Conservation (phyloP, 176 grass and related monocot genomes). For the Hordeum marinum region DNA sequence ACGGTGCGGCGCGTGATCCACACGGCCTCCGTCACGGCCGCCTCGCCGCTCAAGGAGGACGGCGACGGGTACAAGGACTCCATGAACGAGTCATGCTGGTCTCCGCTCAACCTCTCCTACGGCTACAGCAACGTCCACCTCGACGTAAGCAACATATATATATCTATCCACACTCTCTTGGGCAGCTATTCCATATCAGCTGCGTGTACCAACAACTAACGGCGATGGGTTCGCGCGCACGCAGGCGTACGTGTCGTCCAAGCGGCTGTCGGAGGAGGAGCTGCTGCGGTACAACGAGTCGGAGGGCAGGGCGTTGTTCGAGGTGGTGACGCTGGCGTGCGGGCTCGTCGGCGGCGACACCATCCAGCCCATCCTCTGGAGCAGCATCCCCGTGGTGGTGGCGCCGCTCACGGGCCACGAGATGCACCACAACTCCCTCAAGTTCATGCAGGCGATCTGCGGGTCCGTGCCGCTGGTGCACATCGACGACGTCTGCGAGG, state of each 20-base stretch:
- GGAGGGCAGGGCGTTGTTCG: slow-evolving; percentile 15
- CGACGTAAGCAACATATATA: slow-evolving; percentile 20
- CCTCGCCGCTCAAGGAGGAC: slow-evolving; percentile 52
- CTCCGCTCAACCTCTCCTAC: slow-evolving; percentile 42
- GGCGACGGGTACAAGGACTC: slow-evolving; percentile 16
- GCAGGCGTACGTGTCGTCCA: slow-evolving; percentile 50
- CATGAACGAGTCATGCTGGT: slow-evolving; percentile 60
- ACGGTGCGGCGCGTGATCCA: slow-evolving; percentile 65
- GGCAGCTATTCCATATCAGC: not conserved
- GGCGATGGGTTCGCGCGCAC: not conserved
- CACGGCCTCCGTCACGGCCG: slow-evolving; percentile 50
- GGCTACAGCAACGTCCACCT: slow-evolving; percentile 9
- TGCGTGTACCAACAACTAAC: not conserved
- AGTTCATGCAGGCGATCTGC: slow-evolving; percentile 48
- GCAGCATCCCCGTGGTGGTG: slow-evolving; percentile 18
- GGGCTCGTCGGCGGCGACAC: slow-evolving; percentile 51
- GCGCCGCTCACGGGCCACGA: slow-evolving; percentile 39
- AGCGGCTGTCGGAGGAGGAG: slow-evolving; percentile 51
- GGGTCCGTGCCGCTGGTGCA: slow-evolving; percentile 58
- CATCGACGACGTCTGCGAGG: slow-evolving; percentile 65
- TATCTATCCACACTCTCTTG: not conserved
- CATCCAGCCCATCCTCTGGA: slow-evolving; percentile 16
- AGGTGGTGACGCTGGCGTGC: slow-evolving; percentile 41
- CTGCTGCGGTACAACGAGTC: slow-evolving; percentile 40
- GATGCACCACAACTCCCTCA: slow-evolving; percentile 2